These are phyloP conservation scores for Penicillium antarcticum DNA, from an alignment of 495 filamentous ascomycete species.

Conservation along the genomic window DNA sequence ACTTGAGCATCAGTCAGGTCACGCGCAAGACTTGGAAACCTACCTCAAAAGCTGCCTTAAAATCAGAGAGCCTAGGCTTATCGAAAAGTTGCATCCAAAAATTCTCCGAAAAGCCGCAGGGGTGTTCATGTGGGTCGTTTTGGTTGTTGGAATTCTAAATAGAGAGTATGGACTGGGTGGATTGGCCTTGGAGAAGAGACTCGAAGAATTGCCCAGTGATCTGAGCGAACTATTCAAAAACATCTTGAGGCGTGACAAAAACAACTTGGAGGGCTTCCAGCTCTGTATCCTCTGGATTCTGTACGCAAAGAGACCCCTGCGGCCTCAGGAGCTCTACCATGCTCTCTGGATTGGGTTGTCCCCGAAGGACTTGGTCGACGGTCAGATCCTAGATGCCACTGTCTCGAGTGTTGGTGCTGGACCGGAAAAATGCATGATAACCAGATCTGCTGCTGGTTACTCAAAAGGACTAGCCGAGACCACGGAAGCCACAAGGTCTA, in stretches of 20 bases:
- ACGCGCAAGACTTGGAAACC: conserved; percentile 20
- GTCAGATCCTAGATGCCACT: conserved; percentile 2
- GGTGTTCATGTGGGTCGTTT: conserved; percentile 48
- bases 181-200: conserved; percentile 19
- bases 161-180: conserved; percentile 27
- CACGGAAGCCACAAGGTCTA: conserved; percentile 30
- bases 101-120: conserved; percentile 39
- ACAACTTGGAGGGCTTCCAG: conserved; percentile 22
- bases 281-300: conserved; percentile 40
- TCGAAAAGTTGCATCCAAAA: no score
- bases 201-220: conserved; percentile 31
- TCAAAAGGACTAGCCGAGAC: conserved; percentile 46
- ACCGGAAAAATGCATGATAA: no score
- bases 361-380: conserved; percentile 11
- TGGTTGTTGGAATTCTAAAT: conserved; percentile 45
- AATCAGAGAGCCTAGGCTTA: conserved; percentile 8
- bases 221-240: conserved; percentile 37
- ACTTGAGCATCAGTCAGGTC: conserved; percentile 26
- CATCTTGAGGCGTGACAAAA: conserved; percentile 30
- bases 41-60: conserved; percentile 24
- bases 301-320: conserved; percentile 26
- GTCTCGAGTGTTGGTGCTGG: no score
- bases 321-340: conserved; percentile 29
- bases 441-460: conserved; percentile 30
- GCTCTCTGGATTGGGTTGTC: conserved; percentile 24